Base-by-base conservation (phyloP, 495 filamentous ascomycete genomes). In the Amphirosellinia nigrospora region DNA sequence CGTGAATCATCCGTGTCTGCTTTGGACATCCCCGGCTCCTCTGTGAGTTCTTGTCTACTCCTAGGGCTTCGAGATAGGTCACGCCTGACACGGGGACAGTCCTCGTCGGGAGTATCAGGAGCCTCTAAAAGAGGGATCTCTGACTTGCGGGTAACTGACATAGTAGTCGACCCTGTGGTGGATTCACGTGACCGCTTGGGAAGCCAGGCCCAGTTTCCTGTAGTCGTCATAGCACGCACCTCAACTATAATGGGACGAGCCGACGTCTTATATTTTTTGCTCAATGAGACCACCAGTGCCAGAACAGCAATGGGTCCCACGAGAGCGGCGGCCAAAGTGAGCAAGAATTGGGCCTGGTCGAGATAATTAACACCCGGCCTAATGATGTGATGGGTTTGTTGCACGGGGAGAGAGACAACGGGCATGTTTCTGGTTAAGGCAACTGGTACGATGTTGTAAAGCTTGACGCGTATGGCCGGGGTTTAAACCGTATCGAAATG, bases 361-460 rank as follows among this genome's bases (percentile, higher is more conserved):
- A 72, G 69, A 62, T 66, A 61, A 60, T 72, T 69, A 64, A 74
- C 48, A 69, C 77, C 72, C 73, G 74, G 71, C 62, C 72, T 74
- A 74, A 74, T 70, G 73, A 75, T 78, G 70, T 77, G 75, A 76
- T 75, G 74, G 68, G 74, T 66, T 67, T 74, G 73, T 71, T 76
- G 77, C 41, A 78, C 69, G 67, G 76, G 73, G 70, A 76, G 71
- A 74, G 74, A 79, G 70, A 82, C 71, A 75, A 75, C 76, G 71
- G 83, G 82, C 82, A 84, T 85, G 60, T 76, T 81, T 74, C 78
- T 75, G 72, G 63, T 77, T 77, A 65, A 63, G 72, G 73, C 68
- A 75, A 76, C 68, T 72, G 72, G 64, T 75, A 72, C 62, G 50
- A 55, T 71, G 67, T 58, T 72, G 71, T 66, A 65, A 70, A 66